A percentile compares a stretch with the other conserved stretches of the same genome.
Evolutionary conservation across 306 rosid genomes (phyloP).

Genomic region (Vigna reflexopilosa): DNA sequence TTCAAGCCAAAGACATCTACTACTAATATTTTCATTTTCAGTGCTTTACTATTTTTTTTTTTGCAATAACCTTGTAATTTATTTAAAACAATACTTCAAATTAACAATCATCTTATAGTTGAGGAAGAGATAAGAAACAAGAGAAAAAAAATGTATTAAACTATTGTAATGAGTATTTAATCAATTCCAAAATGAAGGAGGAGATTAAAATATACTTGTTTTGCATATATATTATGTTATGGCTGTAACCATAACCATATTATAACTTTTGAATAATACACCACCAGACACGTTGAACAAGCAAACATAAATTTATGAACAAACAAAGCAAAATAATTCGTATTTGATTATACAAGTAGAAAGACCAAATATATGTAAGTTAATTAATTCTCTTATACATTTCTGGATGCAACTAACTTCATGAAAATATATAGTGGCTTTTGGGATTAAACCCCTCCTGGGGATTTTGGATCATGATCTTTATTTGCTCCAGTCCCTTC

Average conservation of each 20-base stretch:
- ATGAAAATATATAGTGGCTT: neutral
- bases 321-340: neutral
- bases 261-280: neutral
- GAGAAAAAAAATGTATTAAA: neutral
- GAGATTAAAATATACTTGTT: neutral
- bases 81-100: neutral
- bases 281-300: neutral
- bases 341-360: constrained; percentile 18
- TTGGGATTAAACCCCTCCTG: constrained; percentile 41
- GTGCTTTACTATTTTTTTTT: no score
- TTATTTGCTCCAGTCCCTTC: constrained; percentile 58
- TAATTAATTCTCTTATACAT: constrained; percentile 7
- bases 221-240: neutral
- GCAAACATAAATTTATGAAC: neutral
- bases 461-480: constrained; percentile 60
- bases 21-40: no score
- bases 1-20: no score
- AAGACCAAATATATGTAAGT: neutral
- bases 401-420: neutral
- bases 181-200: neutral
- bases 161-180: neutral
- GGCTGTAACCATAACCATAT: neutral
- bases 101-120: neutral
- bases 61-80: neutral
- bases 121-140: neutral